Base-by-base conservation (phyloP, 305 asterid species). In the Fraxinus floribunda region DNA sequence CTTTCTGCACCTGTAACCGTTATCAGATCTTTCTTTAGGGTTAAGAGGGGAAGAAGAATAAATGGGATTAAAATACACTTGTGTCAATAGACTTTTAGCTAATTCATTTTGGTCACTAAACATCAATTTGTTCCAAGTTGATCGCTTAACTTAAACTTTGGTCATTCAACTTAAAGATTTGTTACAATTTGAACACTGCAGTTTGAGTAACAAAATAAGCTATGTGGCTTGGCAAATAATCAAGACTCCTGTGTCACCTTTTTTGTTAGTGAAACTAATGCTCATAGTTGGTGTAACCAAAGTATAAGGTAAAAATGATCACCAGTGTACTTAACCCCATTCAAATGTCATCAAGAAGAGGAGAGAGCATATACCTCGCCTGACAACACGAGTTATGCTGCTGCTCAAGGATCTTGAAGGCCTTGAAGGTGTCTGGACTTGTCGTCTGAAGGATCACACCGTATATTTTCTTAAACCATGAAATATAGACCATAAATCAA, bases 401-500 rank as follows among this genome's bases (percentile, higher is more conserved):
- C 94, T 94, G 92, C 98, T 81, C 79, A 92, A 86, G 84, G 98
- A 94, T 91, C 98, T 90, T 79, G 97, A 74, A 55, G 99, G 93
- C 86, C 97, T 92, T 34, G 98, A 62, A 78, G 99, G 98, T 87
- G 97, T 89, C 85, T 90, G 97, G 74, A 90, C 92, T 86, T 93
- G 98, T 88, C 94, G 91, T 89, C 99, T 95, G 92, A 55, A 71
- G 18, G 79, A 52, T 78, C 73, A 38, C 24, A 60, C 29, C 72
- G 77, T 29, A 46, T 57, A 15, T 76, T 78, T 83, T 79, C 84
- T 84, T 79, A 62, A 85, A 79, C 80, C 72, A 55, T 22, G 11
- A 76, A 8, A 62, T 55, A n/a, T 74, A 9, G 24, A 70, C 52
- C 73, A 79, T n/a, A 52, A 49, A 73, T 81, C 73, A 32, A 55